Percentiles rank a stretch among this genome's conserved stretches.
These are phyloP conservation scores for Starmerella sp. DNA, from an alignment of 805 yeast species.

Conservation along the genomic window DNA sequence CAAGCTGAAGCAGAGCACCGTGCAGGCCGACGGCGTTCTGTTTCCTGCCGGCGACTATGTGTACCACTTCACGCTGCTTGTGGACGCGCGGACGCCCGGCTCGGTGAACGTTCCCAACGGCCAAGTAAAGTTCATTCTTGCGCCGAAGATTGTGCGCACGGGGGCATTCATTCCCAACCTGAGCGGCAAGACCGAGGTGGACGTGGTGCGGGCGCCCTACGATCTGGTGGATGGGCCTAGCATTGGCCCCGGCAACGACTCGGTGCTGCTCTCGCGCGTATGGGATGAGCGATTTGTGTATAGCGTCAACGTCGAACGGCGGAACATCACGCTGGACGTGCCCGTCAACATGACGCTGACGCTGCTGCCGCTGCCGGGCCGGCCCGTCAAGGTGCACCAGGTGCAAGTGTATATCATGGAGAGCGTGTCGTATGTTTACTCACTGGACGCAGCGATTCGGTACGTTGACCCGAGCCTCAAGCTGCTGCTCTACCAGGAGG, in stretches of 20 bases:
- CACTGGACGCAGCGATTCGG: constrained; percentile 21
- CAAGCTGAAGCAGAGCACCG: constrained; percentile 17
- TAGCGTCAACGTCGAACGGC: constrained; percentile 67
- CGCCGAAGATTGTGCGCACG: constrained; percentile 48
- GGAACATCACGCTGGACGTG: constrained; percentile 62
- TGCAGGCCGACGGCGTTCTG: constrained; percentile 24
- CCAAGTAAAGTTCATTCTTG: constrained; percentile 48
- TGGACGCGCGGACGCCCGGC: constrained; percentile 70
- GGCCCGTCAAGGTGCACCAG: constrained; percentile 63
- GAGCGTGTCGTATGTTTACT: constrained; percentile 23
- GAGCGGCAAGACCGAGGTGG: constrained; percentile 46
- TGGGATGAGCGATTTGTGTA: constrained; percentile 79
- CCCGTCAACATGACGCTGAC: constrained; percentile 63
- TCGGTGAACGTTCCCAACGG: constrained; percentile 63
- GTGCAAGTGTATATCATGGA: constrained; percentile 21
- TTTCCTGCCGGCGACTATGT: constrained; percentile 73
- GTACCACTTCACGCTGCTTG: constrained; percentile 70
- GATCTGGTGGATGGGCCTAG: constrained; percentile 50
- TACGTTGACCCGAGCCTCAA: constrained; percentile 21
- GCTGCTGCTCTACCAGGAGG: constrained; percentile 21
- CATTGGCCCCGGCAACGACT: constrained; percentile 51
- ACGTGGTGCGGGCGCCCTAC: constrained; percentile 57
- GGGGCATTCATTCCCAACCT: constrained; percentile 71
- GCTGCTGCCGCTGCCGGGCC: constrained; percentile 50
- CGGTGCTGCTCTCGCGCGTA: constrained; percentile 65